These are phyloP conservation scores for Trametes meyenii DNA, from an alignment of 768 basidiomycete genomes.

Conservation along the genomic window DNA sequence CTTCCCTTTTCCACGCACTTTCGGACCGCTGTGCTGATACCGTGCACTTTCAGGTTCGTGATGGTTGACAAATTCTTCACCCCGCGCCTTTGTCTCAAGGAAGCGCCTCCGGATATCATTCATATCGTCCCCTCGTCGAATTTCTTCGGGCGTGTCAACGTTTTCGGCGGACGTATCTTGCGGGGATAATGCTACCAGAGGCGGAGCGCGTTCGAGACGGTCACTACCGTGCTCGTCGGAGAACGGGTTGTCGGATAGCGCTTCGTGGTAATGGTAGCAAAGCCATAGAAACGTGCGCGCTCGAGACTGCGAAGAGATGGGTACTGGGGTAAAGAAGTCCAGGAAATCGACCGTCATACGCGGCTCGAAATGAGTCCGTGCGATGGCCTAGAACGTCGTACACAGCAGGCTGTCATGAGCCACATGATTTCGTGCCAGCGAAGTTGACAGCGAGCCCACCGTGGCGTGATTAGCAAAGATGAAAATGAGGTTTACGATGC, in stretches of 20 bases:
- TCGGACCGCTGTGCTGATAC: not conserved
- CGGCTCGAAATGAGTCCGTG: conserved; percentile 42
- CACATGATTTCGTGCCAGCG: not conserved
- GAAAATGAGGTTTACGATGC: conserved; percentile 70
- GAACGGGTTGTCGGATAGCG: conserved; percentile 41
- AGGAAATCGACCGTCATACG: conserved; percentile 37
- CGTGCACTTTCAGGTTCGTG: conserved; percentile 9
- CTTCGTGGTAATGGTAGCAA: conserved; percentile 50
- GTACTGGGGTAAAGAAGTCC: conserved; percentile 47
- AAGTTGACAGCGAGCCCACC: conserved; percentile 31
- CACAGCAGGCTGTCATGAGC: not conserved
- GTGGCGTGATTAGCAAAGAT: conserved; percentile 59
- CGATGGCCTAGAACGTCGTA: conserved; percentile 31
- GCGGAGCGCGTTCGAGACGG: conserved; percentile 34
- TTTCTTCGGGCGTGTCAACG: conserved; percentile 46
- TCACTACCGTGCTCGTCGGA: conserved; percentile 33
- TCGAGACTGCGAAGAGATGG: conserved; percentile 43
- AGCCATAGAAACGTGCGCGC: conserved; percentile 52
- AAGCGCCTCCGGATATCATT: conserved; percentile 40
- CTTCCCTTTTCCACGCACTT: conserved; percentile 15
- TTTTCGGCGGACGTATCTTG: conserved; percentile 44
- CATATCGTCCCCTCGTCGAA: conserved; percentile 45
- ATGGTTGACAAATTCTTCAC: conserved; percentile 20
- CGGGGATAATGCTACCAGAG: conserved; percentile 32
- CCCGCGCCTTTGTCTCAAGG: conserved; percentile 35